Evolutionary conservation across 2,329 filamentous ascomycete species (phyloP), one percentile per base, ranked within the genome.

Genomic region (Epichloe baconii): DNA sequence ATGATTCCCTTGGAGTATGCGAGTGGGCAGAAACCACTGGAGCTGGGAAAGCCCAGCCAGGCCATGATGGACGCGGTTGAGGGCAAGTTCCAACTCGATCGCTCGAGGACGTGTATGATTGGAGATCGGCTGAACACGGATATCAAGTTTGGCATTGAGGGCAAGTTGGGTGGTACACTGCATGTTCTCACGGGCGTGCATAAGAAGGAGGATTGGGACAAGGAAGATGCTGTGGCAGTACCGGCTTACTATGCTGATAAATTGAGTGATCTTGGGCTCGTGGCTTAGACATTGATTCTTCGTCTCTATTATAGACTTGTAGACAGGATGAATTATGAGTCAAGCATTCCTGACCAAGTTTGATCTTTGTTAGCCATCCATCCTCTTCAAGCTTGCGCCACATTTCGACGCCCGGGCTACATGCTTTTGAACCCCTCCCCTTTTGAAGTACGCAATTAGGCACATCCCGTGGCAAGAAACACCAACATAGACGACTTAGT

Each of bases 21-120:
- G 74, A 74, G 78, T 4, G 75, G 74, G 17, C 70, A 79, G 64
- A 75, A 85, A 60, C 91, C 93, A 1, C 69, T 88, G 35, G 82
- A 87, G 3, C 71, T 97, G 41, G 93, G 93, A 0, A 98, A 98
- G 71, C 93, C 93, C 3, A 95, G 88, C 65, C 89, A 95, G 72
- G 91, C 91, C 4, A 98, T 98, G 93, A 95, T 98, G 91, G 91
- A 97, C 66, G 89, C 93, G 3, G 86, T 98, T 52, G 91, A 97
- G 73, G 91, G 91, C 53, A 95, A 95, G 68, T 96, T 97, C 67
- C 77, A 86, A 58, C 85, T 98, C 50, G 83, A 97, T 66, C 79
- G 90, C 38, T 79, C 76, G 54, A 82, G 82, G 59, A 87, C 93
- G 1, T 97, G 93, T 69, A 98, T 98, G 93, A 79, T 98, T 43